Conservation (phyloP, 805 yeast species). For the Wickerhamiella parazyma region DNA sequence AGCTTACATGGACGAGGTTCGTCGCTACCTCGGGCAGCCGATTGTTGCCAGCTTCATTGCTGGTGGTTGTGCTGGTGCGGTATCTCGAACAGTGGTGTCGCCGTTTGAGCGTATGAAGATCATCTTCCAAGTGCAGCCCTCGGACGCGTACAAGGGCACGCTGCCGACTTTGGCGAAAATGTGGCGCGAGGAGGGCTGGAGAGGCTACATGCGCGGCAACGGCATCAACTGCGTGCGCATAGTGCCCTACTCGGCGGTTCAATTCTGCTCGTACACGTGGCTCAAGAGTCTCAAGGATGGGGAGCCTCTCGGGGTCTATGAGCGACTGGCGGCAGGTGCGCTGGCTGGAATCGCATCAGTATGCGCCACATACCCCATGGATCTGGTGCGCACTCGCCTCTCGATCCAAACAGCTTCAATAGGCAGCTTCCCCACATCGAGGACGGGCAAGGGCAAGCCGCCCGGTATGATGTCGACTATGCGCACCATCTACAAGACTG, state of each 20-base stretch:
- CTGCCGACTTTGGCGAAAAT: constrained; percentile 60
- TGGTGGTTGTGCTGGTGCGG: constrained; percentile 94
- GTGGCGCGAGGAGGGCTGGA: constrained; percentile 83
- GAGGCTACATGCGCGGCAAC: constrained; percentile 83
- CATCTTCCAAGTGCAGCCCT: constrained; percentile 75
- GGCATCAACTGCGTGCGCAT: constrained; percentile 80
- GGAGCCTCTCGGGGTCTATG: constrained; percentile 26
- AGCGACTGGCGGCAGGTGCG: constrained; percentile 65
- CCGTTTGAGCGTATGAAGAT: constrained; percentile 94
- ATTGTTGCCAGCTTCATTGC: constrained; percentile 68
- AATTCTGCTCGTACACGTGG: constrained; percentile 68
- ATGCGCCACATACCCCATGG: constrained; percentile 79
- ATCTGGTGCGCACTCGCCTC: constrained; percentile 76
- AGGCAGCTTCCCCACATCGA: constrained; percentile 13
- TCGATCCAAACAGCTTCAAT: constrained; percentile 75
- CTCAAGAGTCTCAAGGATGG: constrained; percentile 34
- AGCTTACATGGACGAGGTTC: background rate
- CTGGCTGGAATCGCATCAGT: constrained; percentile 73
- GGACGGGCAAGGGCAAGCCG: constrained; percentile 32
- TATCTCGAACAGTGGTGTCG: constrained; percentile 82
- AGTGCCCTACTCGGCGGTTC: constrained; percentile 90
- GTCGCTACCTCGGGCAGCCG: constrained; percentile 20
- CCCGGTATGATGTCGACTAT: constrained; percentile 60
- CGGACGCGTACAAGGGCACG: constrained; percentile 49
- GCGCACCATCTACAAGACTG: constrained; percentile 46